Base-by-base conservation (phyloP, 352 stramenopile genomes). In the Labyrinthula sp. region DNA sequence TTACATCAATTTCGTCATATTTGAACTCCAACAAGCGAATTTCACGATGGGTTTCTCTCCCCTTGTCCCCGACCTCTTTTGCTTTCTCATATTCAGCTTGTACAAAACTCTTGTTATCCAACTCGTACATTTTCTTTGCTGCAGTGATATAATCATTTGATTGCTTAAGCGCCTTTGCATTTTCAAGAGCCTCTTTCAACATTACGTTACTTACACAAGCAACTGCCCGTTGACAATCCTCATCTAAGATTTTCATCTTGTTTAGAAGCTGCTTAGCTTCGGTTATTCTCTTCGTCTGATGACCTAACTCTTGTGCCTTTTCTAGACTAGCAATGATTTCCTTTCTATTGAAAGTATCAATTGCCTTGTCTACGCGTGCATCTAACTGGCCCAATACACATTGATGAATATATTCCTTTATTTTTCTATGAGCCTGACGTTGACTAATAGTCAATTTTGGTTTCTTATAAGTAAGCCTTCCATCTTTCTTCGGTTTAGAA, bases 21-120 rank as follows among this genome's bases (percentile, higher is more conserved):
- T 57, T 59, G 8, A 69, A 55, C 37, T 69, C 55, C 57, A 69
- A 67, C 5, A 70, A 49, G 38, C 58, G 56, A 35, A 69, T 69
- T 40, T 69, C 60, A 39, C 63, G 49, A 48, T 67, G 64, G 45
- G 69, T 64, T 23, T 64, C 34, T 20, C 63, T 40, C 21, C 63
- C 54, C 2, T 39, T 40, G 57, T 69, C 63, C 29, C 55, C 45
- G 2, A 59, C 38, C 43, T 63, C 57, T 31, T 65, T 67, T 35
- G 63, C 63, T 14, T 56, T 48, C 40, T 68, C 48, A 69, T 38
- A 45, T 68, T 55, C 20, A 50, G 27, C 33, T 47, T 8, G 2
- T 63, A 45, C 38, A 55, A 65, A 29, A 65, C 50, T n/a, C n/a
- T n/a, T n/a, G n/a, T n/a, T n/a, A n/a, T n/a, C n/a, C n/a, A n/a